Evolutionary conservation across 129 eudicot genomes (phyloP), one percentile per base, ranked within the genome.

Genomic region (Flaveria sonorensis): DNA sequence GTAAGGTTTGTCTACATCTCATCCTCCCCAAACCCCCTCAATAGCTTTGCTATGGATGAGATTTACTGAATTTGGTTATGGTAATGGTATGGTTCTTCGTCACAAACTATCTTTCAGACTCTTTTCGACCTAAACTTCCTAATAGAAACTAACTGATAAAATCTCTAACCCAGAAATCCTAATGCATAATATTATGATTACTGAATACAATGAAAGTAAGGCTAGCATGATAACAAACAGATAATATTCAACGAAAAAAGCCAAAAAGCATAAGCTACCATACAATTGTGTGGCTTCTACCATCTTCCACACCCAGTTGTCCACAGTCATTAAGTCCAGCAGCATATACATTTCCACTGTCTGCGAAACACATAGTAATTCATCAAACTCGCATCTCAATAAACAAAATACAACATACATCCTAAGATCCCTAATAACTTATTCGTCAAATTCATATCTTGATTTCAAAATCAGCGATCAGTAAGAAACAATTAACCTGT

Each of bases 261-360:
- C 28, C 57, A 69, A 67, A 14, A 57, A 62, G 43, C 62, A 79
- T 74, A 46, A 81, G 76, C 75, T 77, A 67, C 19, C 88, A 52
- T 93, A 93, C 97, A 82, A 88, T 72, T 65, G 90, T 77, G 80
- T 87, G 89, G 77, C 78, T 76, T 82, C 71, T 77, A 70, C 83
- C 85, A 65, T 83, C 92, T 50, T 96, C 82, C 63, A 88, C 84
- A 55, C 97, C 99, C 55, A 94, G 87, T 85, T 94, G 99, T 73
- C 99, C 99, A 80, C 23, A 86, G 82, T 94, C 97, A 89, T 94
- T 94, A 66, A 94, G 96, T 51, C 99, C 97, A 73, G 96, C 86
- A 75, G 97, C 90, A 86, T 84, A 94, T 43, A 94, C 90, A 67
- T 79, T 81, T 32, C 99, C 99, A 77, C 78, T 70, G 73, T 94